These are phyloP conservation scores for Gloeopeniophorella convolvens DNA, from an alignment of 768 basidiomycete genomes.

Conservation along the genomic window DNA sequence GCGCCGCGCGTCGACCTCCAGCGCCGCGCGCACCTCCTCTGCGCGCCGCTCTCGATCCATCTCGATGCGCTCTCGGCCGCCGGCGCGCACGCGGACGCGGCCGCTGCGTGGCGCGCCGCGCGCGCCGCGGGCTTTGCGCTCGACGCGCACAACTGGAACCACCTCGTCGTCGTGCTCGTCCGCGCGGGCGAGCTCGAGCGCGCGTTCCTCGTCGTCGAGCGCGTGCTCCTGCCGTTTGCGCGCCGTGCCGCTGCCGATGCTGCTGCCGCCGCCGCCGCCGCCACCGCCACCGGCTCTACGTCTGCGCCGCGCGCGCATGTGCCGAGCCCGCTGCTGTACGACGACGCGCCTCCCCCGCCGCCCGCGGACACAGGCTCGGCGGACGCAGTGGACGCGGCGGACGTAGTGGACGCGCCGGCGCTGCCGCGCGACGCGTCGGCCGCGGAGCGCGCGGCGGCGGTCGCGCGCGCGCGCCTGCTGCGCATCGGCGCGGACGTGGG, in stretches of 20 bases:
- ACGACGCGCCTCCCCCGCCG: constrained; percentile 14
- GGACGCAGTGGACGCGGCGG: constrained; percentile 16
- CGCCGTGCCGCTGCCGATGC: too few relatives aligned
- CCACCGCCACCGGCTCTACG: too few relatives aligned
- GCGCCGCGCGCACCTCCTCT: constrained; percentile 52
- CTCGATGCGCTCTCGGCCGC: constrained; percentile 66
- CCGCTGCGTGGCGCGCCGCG: constrained; percentile 59
- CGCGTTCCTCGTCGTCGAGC: constrained; percentile 78
- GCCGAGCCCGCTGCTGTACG: constrained; percentile 27
- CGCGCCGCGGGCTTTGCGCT: constrained; percentile 62
- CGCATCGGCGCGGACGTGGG: constrained; percentile 6
- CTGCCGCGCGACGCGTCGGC: neutral
- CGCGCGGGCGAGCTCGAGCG: constrained; percentile 77
- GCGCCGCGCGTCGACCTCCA: constrained; percentile 15
- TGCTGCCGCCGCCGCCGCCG: too few relatives aligned
- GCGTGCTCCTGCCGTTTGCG: constrained; percentile 56
- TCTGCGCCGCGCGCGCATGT: constrained; percentile 16
- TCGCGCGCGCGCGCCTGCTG: neutral
- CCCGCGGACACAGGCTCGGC: constrained; percentile 7
- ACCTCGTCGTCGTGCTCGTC: constrained; percentile 66
- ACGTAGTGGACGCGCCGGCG: neutral
- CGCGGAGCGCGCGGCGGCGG: constrained; percentile 1
- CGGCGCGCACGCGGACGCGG: constrained; percentile 55
- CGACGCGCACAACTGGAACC: constrained; percentile 91
- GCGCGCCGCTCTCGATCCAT: constrained; percentile 73